Conservation (phyloP, 106 monocot genomes). For the Vanilla planifolia region DNA sequence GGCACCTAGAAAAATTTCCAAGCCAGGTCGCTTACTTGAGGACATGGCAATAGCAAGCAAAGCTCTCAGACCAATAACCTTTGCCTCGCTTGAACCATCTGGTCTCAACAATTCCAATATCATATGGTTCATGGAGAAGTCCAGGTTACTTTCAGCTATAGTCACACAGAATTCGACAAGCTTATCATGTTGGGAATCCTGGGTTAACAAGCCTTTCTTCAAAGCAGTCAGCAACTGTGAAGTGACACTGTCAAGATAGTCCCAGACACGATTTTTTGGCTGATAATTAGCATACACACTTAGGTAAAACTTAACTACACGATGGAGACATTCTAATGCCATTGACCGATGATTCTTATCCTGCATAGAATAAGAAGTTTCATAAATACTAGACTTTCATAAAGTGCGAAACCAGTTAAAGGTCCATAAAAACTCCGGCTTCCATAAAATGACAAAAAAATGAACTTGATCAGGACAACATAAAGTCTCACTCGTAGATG, state of each 20-base stretch:
- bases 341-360: constrained; percentile 98
- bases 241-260: constrained; percentile 95
- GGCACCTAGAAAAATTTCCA: constrained; percentile 68
- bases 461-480: not conserved
- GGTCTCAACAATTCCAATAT: constrained; percentile 81
- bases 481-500: constrained; percentile 60
- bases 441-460: constrained; percentile 1
- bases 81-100: constrained; percentile 90
- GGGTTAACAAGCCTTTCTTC: constrained; percentile 89
- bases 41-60: constrained; percentile 89
- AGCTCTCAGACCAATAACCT: constrained; percentile 90
- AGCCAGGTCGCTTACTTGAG: constrained; percentile 54
- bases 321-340: constrained; percentile 97
- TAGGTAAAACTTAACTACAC: constrained; percentile 90
- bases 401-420: not conserved
- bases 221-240: constrained; percentile 78
- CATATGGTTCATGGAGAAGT: constrained; percentile 96
- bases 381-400: not conserved
- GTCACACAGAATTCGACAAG: constrained; percentile 99
- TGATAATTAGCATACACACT: constrained; percentile 81
- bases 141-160: constrained; percentile 83
- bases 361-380: constrained; percentile 28
- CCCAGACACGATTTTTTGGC: constrained; percentile 81
- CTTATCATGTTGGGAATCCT: constrained; percentile 95
- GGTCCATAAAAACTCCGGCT: not conserved